Evolutionary conservation across 768 basidiomycete species (phyloP), one percentile per base, ranked within the genome.

Genomic region (Termitomyces titanicus): DNA sequence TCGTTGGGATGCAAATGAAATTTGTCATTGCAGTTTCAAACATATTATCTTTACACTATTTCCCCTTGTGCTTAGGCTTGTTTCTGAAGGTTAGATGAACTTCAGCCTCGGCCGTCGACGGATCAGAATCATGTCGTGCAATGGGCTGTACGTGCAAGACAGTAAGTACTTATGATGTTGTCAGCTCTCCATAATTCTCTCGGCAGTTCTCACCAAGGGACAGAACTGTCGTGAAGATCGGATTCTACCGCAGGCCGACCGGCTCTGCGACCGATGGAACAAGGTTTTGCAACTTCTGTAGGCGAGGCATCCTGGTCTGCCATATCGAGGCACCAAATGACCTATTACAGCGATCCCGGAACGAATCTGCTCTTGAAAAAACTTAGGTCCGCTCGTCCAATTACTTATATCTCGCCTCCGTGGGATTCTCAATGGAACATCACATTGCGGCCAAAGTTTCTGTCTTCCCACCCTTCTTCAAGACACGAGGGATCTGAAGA

Each of bases 311-410:
- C 51, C n/a, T n/a, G 47, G 39, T 43, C 50, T 59, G 20, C 57
- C 44, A 63, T 59, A 63, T 61, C 25, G 33, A 63, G 57, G 9
- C 46, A 40, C 49, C 18, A 54, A 35, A 44, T 50, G 43, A 44
- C 48, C 38, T 29, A 25, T 49, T 54, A 27, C 51, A 54, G 58
- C 56, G 58, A 65, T 61, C 55, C 52, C 56, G 55, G 56, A 62
- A 56, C 38, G 57, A 63, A 62, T 60, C 59, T 60, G 46, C 47
- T 50, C 46, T 52, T 52, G 39, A 59, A 52, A 55, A 53, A 59
- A 54, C 42, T 54, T 51, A 57, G 59, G 59, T 62, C 63, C 61
- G 63, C 64, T 51, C 51, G 22, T n/a, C 35, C 44, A 44, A 35
- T 51, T 42, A 20, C 44, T 48, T 58, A 56, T 54, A 57, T 56